Base-by-base conservation (phyloP, 345 rosid species). In the Adansonia digitata region DNA sequence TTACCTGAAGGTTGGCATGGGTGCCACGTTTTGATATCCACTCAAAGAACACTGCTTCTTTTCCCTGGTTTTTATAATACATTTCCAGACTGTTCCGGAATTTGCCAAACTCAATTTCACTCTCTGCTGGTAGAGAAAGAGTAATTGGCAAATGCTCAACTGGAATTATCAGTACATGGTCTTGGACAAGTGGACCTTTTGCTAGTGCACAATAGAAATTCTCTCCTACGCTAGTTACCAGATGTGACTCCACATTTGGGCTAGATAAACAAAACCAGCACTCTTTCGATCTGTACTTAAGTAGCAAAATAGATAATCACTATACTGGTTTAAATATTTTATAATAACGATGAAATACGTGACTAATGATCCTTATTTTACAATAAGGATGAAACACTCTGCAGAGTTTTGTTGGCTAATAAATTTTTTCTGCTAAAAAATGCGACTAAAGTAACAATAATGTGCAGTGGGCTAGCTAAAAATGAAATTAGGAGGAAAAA, bases 201-300 rank as follows among this genome's bases (percentile, higher is more conserved):
- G 98, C 84, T 77, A 94, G 79, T 34, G 97, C 98, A 86, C 92
- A 91, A 69, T 92, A 91, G 82, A 80, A 92, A 70, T 76, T 87
- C 79, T 89, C 97, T 75, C 97, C 97, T 45, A 94, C 73, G 77
- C 90, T 87, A 74, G 89, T 80, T 51, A 92, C 84, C 34, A 90
- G 81, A 81, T 92, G 97, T 48, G 92, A 86, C 86, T 92, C 94
- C 79, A 88, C 87, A 72, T 76, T 84, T 68, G 88, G 88, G 84
- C 94, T 91, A 59, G 95, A 91, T 74, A 91, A 79, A 88, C 97
- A 94, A 88, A 92, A 90, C 98, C 97, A 94, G 80, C 97, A 91
- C 66, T 86, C 97, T 79, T 77, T 88, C 39, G 94, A 90, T 88
- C 94, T 89, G 91, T 37, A 75, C 51, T 71, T 15, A 71, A 65